phyloP scores from a whole-genome alignment of 192 early-diverging fungal genomes.

The Paraglomus occultum region DNA sequence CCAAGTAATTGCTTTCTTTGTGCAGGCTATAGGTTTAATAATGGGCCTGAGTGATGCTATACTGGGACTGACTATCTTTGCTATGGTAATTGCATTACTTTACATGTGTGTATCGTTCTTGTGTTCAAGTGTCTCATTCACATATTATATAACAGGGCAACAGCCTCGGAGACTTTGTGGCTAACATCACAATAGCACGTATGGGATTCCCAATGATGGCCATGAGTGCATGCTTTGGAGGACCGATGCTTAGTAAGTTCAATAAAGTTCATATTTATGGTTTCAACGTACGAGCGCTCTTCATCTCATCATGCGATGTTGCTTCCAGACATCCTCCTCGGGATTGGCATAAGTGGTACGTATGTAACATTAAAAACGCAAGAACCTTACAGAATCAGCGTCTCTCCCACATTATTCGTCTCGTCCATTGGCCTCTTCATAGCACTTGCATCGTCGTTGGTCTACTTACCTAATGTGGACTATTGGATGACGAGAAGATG shows the following conservation, averaged over 20 bases:
- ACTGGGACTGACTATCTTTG: constrained; percentile 81
- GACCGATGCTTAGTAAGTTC: constrained; percentile 80
- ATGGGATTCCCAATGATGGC: constrained; percentile 96
- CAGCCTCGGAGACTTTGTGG: constrained; percentile 87
- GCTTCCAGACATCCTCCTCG: constrained; percentile 72
- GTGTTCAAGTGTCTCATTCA: not conserved
- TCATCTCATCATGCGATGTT: not conserved
- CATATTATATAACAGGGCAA: constrained; percentile 53
- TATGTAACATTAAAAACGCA: constrained; percentile 51
- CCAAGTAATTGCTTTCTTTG: constrained; percentile 8
- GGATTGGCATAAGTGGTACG: constrained; percentile 76
- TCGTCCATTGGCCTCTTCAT: constrained; percentile 67
- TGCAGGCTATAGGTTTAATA: constrained; percentile 71
- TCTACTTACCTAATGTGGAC: constrained; percentile 58
- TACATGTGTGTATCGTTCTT: not conserved
- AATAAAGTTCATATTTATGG: not conserved
- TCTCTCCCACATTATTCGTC: constrained; percentile 67
- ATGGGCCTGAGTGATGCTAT: constrained; percentile 78
- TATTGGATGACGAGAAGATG: constrained; percentile 62
- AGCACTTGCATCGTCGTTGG: constrained; percentile 53
- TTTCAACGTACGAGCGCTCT: not conserved
- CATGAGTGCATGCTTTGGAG: constrained; percentile 90
- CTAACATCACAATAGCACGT: constrained; percentile 86
- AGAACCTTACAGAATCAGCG: constrained; percentile 52
- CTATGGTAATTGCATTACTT: constrained; percentile 53